These are phyloP conservation scores for Saccharum spontaneum DNA, from an alignment of 176 grass and related monocot species.

Conservation along the genomic window DNA sequence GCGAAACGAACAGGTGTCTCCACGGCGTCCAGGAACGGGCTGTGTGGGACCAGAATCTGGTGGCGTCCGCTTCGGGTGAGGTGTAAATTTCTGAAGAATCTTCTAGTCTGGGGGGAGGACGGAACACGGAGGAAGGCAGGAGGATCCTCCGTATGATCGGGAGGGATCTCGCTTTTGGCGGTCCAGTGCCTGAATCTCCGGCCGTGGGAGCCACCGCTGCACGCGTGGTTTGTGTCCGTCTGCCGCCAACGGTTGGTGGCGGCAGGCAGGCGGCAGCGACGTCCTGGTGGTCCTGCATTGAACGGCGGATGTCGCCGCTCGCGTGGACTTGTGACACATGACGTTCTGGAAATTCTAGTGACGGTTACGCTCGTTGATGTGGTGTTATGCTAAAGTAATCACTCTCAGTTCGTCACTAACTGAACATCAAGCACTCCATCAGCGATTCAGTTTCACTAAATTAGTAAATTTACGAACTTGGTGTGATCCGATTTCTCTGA, in stretches of 20 bases:
- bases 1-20: too few species aligned
- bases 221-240: constrained; percentile 7
- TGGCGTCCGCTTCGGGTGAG: background rate
- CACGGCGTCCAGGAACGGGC: background rate
- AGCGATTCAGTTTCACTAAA: background rate
- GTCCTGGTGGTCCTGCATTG: background rate
- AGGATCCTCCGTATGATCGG: background rate
- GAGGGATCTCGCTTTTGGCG: constrained; percentile 7
- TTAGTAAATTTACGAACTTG: too few species aligned
- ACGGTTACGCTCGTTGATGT: background rate
- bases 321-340: background rate
- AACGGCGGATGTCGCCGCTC: background rate
- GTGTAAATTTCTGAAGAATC: constrained; percentile 26
- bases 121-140: background rate
- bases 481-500: background rate
- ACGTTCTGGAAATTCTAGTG: background rate
- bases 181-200: constrained; percentile 6
- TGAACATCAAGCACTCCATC: background rate
- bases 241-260: constrained; percentile 19
- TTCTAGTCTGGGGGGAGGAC: background rate
- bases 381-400: background rate
- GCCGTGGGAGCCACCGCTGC: background rate
- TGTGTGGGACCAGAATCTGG: constrained; percentile 31
- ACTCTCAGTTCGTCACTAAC: background rate
- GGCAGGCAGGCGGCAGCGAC: constrained; percentile 2